A percentile compares a stretch with the other conserved stretches of the same genome.
phyloP scores from a whole-genome alignment of 148 eudicot genomes.

The Suaeda aralocaspica region DNA sequence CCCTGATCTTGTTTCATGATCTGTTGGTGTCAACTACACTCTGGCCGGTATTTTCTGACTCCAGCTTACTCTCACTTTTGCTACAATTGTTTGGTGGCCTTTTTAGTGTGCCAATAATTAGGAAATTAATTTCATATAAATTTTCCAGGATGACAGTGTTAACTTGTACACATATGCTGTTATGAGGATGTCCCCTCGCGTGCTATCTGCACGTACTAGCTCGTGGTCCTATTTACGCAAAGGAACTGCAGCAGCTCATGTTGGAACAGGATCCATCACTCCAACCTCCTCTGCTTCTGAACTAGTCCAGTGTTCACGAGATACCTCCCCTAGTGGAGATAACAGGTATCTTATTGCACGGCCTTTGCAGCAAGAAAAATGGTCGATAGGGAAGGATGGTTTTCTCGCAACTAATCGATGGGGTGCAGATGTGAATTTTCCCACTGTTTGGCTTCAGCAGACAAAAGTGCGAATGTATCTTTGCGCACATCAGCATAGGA shows the following conservation, averaged over 20 bases:
- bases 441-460: slow-evolving; percentile 70
- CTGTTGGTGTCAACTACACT: slow-evolving; percentile 85
- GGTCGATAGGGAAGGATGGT: slow-evolving; percentile 92
- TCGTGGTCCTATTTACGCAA: slow-evolving; percentile 79
- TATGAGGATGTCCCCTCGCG: slow-evolving; percentile 80
- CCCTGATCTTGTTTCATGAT: slow-evolving; percentile 85
- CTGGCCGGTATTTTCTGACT: slow-evolving; percentile 49
- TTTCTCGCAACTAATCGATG: slow-evolving; percentile 66
- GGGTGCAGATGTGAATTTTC: slow-evolving; percentile 48
- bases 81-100: background rate
- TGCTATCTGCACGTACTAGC: slow-evolving; percentile 58
- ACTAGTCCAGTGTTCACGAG: slow-evolving; percentile 40
- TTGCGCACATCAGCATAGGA: slow-evolving; percentile 72
- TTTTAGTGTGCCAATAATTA: background rate
- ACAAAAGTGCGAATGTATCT: slow-evolving; percentile 77
- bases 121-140: background rate
- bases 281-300: slow-evolving; percentile 43
- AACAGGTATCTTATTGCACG: slow-evolving; percentile 44
- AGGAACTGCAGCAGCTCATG: slow-evolving; percentile 53
- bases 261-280: slow-evolving; percentile 36
- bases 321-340: slow-evolving; percentile 50
- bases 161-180: slow-evolving; percentile 78
- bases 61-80: background rate
- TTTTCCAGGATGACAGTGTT: slow-evolving; percentile 72
- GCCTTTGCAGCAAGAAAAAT: slow-evolving; percentile 69